A percentile compares a stretch with the other conserved stretches of the same genome.
Evolutionary conservation across 345 rosid genomes (phyloP).

Genomic region (Gossypium anomalum): DNA sequence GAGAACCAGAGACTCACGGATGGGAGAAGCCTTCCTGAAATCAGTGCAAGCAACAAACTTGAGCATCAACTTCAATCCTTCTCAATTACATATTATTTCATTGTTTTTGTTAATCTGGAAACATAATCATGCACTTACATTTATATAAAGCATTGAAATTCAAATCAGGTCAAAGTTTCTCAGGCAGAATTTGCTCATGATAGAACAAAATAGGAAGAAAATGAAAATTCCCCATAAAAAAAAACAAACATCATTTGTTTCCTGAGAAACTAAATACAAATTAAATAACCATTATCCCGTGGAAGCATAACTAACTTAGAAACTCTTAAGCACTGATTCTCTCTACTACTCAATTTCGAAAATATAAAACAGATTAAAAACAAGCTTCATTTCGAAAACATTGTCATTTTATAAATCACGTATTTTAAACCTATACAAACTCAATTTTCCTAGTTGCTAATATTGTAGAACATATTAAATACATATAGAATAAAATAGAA

Average conservation of each 20-base stretch:
- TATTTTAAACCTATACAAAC: neutral
- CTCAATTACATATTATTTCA: neutral
- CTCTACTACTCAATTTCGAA: neutral
- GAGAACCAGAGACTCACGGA: slow-evolving; percentile 83
- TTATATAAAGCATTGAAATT: too few relatives aligned
- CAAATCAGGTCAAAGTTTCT: neutral
- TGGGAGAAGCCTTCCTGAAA: slow-evolving; percentile 72
- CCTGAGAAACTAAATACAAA: neutral
- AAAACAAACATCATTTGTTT: neutral
- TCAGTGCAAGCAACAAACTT: neutral
- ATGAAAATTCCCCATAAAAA: neutral
- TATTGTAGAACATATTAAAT: neutral
- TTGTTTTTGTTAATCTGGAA: neutral
- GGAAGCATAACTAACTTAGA: neutral
- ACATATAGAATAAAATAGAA: neutral
- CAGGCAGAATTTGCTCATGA: neutral
- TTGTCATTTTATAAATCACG: neutral
- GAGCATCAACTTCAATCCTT: neutral
- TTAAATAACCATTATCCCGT: neutral
- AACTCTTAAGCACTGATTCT: neutral
- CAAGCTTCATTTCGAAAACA: neutral
- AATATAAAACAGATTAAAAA: neutral
- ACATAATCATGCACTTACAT: neutral
- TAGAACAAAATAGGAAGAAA: neutral
- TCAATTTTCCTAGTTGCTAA: neutral